Evolutionary conservation across 2,329 filamentous ascomycete species (phyloP).

Genomic region (Cladosporium halotolerans): DNA sequence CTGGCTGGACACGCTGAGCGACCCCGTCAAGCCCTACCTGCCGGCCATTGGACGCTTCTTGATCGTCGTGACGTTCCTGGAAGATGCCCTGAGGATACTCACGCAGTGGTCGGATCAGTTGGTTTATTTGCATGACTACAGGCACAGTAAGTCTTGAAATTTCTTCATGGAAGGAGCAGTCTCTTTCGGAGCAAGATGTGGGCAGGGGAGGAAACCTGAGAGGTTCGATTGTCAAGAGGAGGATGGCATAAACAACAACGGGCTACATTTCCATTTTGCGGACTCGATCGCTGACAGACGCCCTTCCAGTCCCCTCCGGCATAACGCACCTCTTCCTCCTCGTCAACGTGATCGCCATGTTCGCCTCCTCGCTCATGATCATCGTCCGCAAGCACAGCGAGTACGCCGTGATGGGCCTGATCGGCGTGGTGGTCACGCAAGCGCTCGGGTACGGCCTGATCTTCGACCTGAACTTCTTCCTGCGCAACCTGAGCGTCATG

Average conservation of each 20-base stretch:
- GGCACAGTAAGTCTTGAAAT: conserved; percentile 64
- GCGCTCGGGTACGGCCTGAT: conserved; percentile 95
- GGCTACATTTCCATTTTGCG: background rate
- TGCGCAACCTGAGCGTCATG: conserved; percentile 95
- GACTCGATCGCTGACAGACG: conserved; percentile 9
- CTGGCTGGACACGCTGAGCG: conserved; percentile 74
- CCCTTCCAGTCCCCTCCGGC: conserved; percentile 66
- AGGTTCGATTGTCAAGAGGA: background rate
- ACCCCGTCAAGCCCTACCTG: conserved; percentile 94
- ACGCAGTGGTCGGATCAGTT: conserved; percentile 98
- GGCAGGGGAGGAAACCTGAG: background rate
- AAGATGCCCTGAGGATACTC: conserved; percentile 90
- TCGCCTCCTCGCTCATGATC: conserved; percentile 72
- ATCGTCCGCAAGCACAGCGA: conserved; percentile 90
- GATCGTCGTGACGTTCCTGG: conserved; percentile 96
- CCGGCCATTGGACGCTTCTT: conserved; percentile 94
- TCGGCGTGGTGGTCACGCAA: conserved; percentile 85
- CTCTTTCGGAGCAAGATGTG: background rate
- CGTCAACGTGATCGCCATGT: conserved; percentile 83
- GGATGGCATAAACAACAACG: background rate
- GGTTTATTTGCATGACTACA: conserved; percentile 84
- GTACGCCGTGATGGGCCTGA: conserved; percentile 83
- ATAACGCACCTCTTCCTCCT: conserved; percentile 91
- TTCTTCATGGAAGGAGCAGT: background rate
- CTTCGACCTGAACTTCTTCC: conserved; percentile 99